Conservation (phyloP, 179 eudicot species). For the Beta lomatogona region DNA sequence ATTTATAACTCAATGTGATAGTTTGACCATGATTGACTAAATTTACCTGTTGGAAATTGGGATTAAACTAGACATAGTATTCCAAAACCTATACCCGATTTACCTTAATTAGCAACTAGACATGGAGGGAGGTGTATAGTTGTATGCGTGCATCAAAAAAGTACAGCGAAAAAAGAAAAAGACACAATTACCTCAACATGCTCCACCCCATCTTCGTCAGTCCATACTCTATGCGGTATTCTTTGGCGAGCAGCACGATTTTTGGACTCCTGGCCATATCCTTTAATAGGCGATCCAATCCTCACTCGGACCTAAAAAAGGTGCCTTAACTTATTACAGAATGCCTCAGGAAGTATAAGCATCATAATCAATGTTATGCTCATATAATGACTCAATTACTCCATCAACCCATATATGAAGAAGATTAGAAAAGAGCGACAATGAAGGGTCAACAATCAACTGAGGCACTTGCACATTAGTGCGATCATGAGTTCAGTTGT, state of each 20-base stretch:
- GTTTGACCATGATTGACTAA: too few species aligned
- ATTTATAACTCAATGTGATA: too few species aligned
- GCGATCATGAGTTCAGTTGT: background rate
- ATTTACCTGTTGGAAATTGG: too few species aligned
- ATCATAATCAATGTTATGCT: background rate
- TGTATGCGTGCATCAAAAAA: too few species aligned
- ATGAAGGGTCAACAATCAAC: background rate
- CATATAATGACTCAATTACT: background rate
- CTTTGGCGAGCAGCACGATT: constrained; percentile 94
- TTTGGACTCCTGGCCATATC: constrained; percentile 92
- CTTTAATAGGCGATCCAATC: constrained; percentile 84
- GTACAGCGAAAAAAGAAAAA: background rate
- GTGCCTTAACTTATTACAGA: background rate
- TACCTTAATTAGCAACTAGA: too few species aligned
- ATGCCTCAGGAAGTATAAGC: constrained; percentile 3
- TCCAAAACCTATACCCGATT: too few species aligned
- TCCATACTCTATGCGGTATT: constrained; percentile 71
- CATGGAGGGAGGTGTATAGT: too few species aligned
- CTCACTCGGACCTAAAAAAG: constrained; percentile 77
- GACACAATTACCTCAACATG: constrained; percentile 64
- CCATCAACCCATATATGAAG: background rate
- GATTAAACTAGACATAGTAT: too few species aligned
- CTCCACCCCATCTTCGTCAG: constrained; percentile 84
- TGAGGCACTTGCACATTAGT: background rate
- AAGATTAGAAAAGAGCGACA: background rate